phyloP scores from a whole-genome alignment of 139 green algal genomes.

The Chlamydomonas sp. region DNA sequence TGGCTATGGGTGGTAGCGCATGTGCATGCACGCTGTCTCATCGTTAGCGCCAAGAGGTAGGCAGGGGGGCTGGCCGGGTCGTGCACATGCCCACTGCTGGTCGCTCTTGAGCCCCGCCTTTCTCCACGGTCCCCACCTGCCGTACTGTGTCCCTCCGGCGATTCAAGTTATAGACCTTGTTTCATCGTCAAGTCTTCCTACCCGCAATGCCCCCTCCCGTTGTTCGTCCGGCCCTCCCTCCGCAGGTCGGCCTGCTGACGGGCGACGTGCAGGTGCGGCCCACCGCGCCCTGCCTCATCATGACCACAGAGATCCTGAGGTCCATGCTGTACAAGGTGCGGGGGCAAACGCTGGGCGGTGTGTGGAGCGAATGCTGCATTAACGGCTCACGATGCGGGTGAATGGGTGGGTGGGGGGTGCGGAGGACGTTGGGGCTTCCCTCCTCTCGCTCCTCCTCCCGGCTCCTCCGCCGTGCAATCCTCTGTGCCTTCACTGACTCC shows the following conservation, averaged over 20 bases:
- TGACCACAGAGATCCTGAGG: conserved; percentile 98
- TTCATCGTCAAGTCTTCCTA: neutral
- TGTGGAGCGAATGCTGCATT: neutral
- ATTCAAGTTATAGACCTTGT: neutral
- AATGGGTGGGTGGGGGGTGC: too few relatives aligned
- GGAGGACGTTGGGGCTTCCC: too few relatives aligned
- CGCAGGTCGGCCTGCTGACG: conserved; percentile 92
- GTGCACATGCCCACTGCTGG: too few relatives aligned
- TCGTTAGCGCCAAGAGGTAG: neutral
- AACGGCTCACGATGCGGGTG: too few relatives aligned
- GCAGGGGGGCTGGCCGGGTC: neutral
- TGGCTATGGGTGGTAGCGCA: neutral
- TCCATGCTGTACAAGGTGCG: conserved; percentile 94
- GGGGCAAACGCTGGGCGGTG: neutral
- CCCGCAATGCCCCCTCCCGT: neutral
- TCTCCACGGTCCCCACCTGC: too few relatives aligned
- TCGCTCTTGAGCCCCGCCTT: too few relatives aligned
- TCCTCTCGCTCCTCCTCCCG: too few relatives aligned
- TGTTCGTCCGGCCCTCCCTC: neutral
- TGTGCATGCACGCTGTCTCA: neutral
- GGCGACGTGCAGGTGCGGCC: conserved; percentile 94
- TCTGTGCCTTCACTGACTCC: too few relatives aligned
- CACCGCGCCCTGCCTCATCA: conserved; percentile 92
- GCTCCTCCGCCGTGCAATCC: too few relatives aligned
- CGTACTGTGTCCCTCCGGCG: too few relatives aligned